Evolutionary conservation across 2,329 filamentous ascomycete species (phyloP), one percentile per base, ranked within the genome.

Genomic region (Aureobasidium sp.): DNA sequence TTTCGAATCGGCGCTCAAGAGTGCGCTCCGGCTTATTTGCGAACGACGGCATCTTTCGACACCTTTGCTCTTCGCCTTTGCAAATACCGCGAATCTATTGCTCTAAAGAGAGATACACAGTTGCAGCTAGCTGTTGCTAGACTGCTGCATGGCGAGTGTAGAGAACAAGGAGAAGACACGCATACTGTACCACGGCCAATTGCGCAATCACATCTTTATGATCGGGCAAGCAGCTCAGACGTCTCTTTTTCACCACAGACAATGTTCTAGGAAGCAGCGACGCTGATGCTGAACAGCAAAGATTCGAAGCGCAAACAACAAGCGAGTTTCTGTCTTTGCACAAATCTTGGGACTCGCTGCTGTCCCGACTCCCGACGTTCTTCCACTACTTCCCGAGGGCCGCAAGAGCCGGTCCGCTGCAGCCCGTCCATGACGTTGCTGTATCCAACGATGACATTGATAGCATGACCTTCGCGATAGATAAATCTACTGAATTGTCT

Each of bases 21-120:
- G 87, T 86, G 84, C 85, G 90, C 91, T 96, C 92, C 92, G 91
- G 92, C 92, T 97, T 96, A 96, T 94, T 96, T 88, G 90, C 87
- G 89, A 90, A 90, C 88, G n/a, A 13, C 71, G 58, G 63, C 50
- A 41, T 61, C 59, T 42, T 32, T 41, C 37, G 59, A 55, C 41
- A 41, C 48, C 57, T 65, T 74, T 67, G 74, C 76, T 96, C 83
- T 96, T 81, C 88, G 91, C 91, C 90, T 64, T 62, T 65, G 67
- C 58, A 63, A 63, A 63, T 71, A 71, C 69, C 69, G 69, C 67
- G 65, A 63, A 63, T 58, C 61, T 57, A 59, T 53, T 36, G 36
- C 54, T 47, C 54, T n/a, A 13, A 58, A 15, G 37, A 59, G 44
- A 57, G 61, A 63, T 39, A 59, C 53, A 49, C 69, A 70, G 69